These are phyloP conservation scores for Tripterygium wilfordii DNA, from an alignment of 177 flowering plant genomes.

Conservation along the genomic window DNA sequence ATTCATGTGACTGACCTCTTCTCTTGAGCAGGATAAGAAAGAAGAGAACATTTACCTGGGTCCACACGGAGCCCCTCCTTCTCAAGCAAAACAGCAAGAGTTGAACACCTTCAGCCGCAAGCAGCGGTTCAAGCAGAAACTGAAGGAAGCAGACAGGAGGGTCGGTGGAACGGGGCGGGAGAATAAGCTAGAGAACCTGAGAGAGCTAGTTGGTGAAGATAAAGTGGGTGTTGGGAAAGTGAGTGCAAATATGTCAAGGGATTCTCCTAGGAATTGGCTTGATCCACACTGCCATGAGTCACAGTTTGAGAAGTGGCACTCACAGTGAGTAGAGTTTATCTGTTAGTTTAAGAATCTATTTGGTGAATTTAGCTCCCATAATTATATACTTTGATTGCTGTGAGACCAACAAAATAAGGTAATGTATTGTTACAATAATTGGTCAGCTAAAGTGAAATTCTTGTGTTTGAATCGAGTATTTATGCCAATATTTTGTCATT, in stretches of 20 bases:
- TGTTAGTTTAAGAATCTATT: neutral
- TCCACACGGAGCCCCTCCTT: conserved; percentile 95
- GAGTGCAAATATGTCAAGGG: conserved; percentile 30
- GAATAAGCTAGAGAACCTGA: conserved; percentile 71
- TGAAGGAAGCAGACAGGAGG: conserved; percentile 84
- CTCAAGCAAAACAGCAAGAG: conserved; percentile 67
- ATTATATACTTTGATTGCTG: too few species aligned
- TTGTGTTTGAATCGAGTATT: too few species aligned
- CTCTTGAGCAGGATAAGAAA: conserved; percentile 30
- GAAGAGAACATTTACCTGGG: conserved; percentile 86
- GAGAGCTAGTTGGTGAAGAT: conserved; percentile 74
- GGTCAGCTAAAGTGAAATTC: too few species aligned
- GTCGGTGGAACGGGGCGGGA: conserved; percentile 60
- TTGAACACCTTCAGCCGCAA: conserved; percentile 48
- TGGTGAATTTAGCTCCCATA: too few species aligned
- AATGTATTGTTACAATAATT: too few species aligned
- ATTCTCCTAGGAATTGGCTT: conserved; percentile 53
- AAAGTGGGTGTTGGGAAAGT: conserved; percentile 52
- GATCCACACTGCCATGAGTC: conserved; percentile 73
- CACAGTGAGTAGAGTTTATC: conserved; percentile 19
- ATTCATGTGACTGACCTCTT: too few species aligned
- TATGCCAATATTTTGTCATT: too few species aligned
- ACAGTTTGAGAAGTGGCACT: conserved; percentile 42
- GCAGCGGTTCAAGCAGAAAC: conserved; percentile 79
- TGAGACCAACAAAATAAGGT: too few species aligned